Percentiles rank a stretch among this genome's conserved stretches.
Conservation (phyloP, 106 monocot genomes). For the Xerophyta viscosa region DNA sequence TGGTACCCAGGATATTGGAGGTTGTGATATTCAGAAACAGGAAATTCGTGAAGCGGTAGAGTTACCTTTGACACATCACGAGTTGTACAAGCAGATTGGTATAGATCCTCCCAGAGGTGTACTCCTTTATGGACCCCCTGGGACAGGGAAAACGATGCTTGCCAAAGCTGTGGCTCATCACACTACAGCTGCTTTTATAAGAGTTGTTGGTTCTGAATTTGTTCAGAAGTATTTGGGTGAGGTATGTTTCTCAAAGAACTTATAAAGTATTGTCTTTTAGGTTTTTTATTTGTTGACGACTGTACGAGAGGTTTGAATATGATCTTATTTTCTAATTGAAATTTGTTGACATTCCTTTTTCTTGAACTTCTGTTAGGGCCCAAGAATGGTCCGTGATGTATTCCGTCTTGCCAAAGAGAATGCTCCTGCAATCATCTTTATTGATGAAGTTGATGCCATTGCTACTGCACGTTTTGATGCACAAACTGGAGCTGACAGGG, state of each 20-base stretch:
- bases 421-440: slow-evolving; percentile 99
- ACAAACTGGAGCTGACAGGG: slow-evolving; percentile 97
- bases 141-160: slow-evolving; percentile 98
- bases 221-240: slow-evolving; percentile 99
- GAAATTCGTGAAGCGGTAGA: slow-evolving; percentile 95
- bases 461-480: slow-evolving; percentile 96
- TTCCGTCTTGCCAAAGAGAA: slow-evolving; percentile 99
- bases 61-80: slow-evolving; percentile 89
- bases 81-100: slow-evolving; percentile 93
- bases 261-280: too few relatives aligned
- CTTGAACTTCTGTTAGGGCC: slow-evolving; percentile 41
- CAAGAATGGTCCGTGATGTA: slow-evolving; percentile 98
- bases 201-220: slow-evolving; percentile 97
- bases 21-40: slow-evolving; percentile 97
- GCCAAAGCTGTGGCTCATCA: slow-evolving; percentile 95
- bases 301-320: too few relatives aligned
- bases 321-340: too few relatives aligned
- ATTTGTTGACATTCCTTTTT: too few relatives aligned
- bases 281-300: too few relatives aligned
- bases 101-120: slow-evolving; percentile 96
- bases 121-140: slow-evolving; percentile 89
- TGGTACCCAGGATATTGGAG: slow-evolving; percentile 83
- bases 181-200: slow-evolving; percentile 92
- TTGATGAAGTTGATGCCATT: slow-evolving; percentile 98
- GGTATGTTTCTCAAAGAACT: slow-evolving; percentile 56